These are phyloP conservation scores for Prunus mira DNA, from an alignment of 306 rosid species.

Conservation along the genomic window DNA sequence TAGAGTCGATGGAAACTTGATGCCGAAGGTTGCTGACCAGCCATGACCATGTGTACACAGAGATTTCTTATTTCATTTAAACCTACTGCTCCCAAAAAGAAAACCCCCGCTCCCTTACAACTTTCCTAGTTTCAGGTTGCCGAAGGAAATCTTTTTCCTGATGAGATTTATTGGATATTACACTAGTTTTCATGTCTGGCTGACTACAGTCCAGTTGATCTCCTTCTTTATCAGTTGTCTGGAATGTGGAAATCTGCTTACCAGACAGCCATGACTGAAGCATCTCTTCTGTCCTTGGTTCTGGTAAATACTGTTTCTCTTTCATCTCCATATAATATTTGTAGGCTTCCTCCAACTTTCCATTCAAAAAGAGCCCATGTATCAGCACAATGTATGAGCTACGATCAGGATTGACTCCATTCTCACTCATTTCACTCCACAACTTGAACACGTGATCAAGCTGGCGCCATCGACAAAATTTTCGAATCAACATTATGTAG, in stretches of 20 bases:
- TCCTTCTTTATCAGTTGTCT: conserved; percentile 22
- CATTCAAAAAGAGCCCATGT: conserved; percentile 84
- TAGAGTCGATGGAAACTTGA: background rate
- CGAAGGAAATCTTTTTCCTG: conserved; percentile 42
- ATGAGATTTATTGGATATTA: conserved; percentile 33
- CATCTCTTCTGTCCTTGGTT: conserved; percentile 70
- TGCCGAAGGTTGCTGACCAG: background rate
- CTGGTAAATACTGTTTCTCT: conserved; percentile 67
- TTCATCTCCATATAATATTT: conserved; percentile 76
- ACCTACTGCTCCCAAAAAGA: conserved; percentile 70
- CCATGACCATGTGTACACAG: background rate
- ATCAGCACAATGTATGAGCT: conserved; percentile 79
- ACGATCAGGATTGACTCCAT: conserved; percentile 63
- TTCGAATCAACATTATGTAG: conserved; percentile 81
- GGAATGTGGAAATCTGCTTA: conserved; percentile 32
- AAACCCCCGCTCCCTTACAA: conserved; percentile 63
- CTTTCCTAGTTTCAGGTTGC: conserved; percentile 61
- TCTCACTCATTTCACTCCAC: conserved; percentile 71
- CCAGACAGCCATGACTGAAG: conserved; percentile 74
- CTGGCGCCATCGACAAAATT: conserved; percentile 81
- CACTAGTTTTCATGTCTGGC: conserved; percentile 27
- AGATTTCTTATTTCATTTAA: background rate
- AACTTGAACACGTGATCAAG: conserved; percentile 60
- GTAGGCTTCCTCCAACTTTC: conserved; percentile 68
- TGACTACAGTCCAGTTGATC: conserved; percentile 27